Conservation (phyloP, 2,329 filamentous ascomycete genomes). For the Colletotrichum sp. region DNA sequence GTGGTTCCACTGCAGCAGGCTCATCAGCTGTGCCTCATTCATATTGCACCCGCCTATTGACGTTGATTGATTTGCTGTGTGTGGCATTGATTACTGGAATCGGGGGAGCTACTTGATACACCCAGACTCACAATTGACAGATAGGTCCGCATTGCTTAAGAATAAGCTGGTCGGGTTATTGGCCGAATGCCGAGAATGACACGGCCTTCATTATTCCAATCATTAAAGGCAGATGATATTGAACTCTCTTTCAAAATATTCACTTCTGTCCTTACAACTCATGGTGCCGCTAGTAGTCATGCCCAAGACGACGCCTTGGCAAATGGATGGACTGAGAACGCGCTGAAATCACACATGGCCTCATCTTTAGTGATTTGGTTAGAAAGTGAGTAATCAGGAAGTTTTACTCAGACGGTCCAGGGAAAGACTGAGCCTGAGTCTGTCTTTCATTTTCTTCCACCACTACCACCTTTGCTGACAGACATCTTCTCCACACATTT, state of each 20-base stretch:
- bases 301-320: neutral
- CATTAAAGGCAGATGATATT: neutral
- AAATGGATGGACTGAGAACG: neutral
- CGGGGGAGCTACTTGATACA: neutral
- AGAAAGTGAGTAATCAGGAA: neutral
- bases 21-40: neutral
- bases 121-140: neutral
- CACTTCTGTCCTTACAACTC: neutral
- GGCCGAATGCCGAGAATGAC: neutral
- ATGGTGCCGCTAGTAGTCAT: neutral
- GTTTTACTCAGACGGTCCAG: accelerated
- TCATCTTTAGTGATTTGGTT: neutral
- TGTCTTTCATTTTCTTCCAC: neutral
- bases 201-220: neutral
- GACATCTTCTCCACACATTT: neutral
- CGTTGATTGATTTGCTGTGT: neutral
- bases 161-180: neutral
- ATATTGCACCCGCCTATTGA: neutral
- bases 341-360: neutral
- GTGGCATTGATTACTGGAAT: neutral
- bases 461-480: neutral
- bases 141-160: neutral
- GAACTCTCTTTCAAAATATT: neutral
- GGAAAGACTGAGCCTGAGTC: neutral
- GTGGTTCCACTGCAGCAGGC: neutral